Conservation (phyloP, 306 rosid species). For the Vigna reflexopilosa region DNA sequence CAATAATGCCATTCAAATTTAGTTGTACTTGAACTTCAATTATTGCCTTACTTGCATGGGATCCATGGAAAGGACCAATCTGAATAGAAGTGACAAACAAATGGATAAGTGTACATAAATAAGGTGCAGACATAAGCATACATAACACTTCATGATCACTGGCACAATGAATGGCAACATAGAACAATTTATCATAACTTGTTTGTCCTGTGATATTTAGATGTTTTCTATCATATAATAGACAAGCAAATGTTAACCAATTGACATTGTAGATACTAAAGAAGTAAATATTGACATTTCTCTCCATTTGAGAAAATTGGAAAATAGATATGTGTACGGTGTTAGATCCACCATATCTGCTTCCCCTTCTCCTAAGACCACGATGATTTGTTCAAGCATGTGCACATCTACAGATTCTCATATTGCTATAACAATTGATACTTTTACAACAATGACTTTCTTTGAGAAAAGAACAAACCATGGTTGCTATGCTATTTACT, state of each 20-base stretch:
- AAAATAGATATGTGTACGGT: not conserved
- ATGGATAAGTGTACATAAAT: slow-evolving; percentile 16
- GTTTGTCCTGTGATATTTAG: not conserved
- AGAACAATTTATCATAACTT: slow-evolving; percentile 11
- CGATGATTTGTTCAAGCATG: slow-evolving; percentile 5
- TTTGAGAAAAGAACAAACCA: not conserved
- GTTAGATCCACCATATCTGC: slow-evolving; percentile 4
- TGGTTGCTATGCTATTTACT: not conserved
- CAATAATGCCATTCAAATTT: slow-evolving; percentile 74
- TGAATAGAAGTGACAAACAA: slow-evolving; percentile 41
- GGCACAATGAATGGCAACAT: slow-evolving; percentile 1
- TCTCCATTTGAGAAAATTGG: not conserved
- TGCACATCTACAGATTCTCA: slow-evolving; percentile 5
- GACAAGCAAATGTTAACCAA: slow-evolving; percentile 22
- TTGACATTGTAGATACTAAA: not conserved
- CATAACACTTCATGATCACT: not conserved
- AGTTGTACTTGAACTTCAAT: slow-evolving; percentile 70
- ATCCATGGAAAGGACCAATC: slow-evolving; percentile 77
- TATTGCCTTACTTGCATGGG: slow-evolving; percentile 53
- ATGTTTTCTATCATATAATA: not conserved
- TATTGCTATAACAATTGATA: not conserved
- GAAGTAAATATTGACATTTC: not conserved
- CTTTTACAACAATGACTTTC: not conserved
- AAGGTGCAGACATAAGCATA: slow-evolving; percentile 5
- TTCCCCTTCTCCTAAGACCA: slow-evolving; percentile 13